phyloP scores from a whole-genome alignment of 352 stramenopile genomes.

The Globisporangium solare region DNA sequence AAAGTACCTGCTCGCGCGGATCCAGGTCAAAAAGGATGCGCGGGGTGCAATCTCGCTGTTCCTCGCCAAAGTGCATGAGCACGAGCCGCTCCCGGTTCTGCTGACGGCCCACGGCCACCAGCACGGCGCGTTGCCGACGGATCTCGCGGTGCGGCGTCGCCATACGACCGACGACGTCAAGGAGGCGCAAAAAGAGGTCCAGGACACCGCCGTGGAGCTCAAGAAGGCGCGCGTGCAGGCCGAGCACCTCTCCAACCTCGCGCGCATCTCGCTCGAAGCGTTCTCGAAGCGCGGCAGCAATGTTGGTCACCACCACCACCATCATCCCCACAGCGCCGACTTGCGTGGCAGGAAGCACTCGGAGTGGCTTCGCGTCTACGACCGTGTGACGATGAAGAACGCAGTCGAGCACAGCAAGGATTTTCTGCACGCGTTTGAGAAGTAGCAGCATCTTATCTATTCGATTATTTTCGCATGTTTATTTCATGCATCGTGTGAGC shows the following conservation, averaged over 20 bases:
- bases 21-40: conserved; percentile 57
- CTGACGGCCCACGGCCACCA: conserved; percentile 15
- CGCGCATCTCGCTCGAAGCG: conserved; percentile 59
- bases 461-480: too few species aligned
- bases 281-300: conserved; percentile 32
- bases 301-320: neutral
- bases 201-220: conserved; percentile 57
- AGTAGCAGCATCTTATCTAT: conserved; percentile 5
- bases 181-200: conserved; percentile 64
- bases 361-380: conserved; percentile 61
- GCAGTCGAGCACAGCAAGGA: conserved; percentile 66
- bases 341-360: conserved; percentile 13
- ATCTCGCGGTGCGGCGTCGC: conserved; percentile 58
- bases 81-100: conserved; percentile 52
- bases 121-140: conserved; percentile 29
- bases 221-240: conserved; percentile 70
- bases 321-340: too few species aligned
- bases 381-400: conserved; percentile 59
- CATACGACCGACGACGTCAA: conserved; percentile 82
- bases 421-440: conserved; percentile 26
- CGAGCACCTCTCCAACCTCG: conserved; percentile 68
- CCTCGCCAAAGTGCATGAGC: conserved; percentile 65
- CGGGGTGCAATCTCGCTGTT: conserved; percentile 40
- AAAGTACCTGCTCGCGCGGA: conserved; percentile 69
- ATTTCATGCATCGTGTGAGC: too few species aligned